A percentile compares a stretch with the other conserved stretches of the same genome.
These are phyloP conservation scores for Mycena capillaripes DNA, from an alignment of 768 basidiomycete species.

Conservation along the genomic window DNA sequence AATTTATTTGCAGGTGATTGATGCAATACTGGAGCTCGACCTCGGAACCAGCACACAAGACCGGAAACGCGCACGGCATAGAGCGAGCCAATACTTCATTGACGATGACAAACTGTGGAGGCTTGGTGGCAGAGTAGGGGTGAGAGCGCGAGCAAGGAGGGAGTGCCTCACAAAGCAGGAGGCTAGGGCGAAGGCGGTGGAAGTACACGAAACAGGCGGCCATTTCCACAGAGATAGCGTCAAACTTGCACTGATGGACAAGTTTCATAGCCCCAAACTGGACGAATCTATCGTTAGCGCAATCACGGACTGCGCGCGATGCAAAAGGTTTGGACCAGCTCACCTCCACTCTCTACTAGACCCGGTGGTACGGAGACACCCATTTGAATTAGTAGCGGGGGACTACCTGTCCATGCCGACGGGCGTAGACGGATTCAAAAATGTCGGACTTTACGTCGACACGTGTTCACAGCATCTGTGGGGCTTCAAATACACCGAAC, in stretches of 20 bases:
- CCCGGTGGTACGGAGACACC: not conserved
- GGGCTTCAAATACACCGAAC: constrained; percentile 34
- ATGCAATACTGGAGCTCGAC: constrained; percentile 16
- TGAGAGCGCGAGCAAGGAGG: constrained; percentile 8
- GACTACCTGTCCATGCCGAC: constrained; percentile 38
- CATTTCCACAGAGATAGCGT: not conserved
- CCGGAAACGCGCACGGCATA: constrained; percentile 11
- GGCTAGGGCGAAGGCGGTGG: constrained; percentile 11
- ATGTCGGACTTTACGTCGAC: constrained; percentile 38
- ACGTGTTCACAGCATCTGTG: constrained; percentile 33
- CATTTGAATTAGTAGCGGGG: constrained; percentile 2
- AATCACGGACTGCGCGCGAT: constrained; percentile 38
- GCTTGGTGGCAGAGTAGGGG: not conserved
- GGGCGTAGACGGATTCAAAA: constrained; percentile 38
- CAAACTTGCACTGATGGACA: not conserved
- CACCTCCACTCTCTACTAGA: constrained; percentile 40
- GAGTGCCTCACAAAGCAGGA: constrained; percentile 17
- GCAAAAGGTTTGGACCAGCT: constrained; percentile 42
- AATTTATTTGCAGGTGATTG: constrained; percentile 16
- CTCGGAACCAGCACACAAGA: constrained; percentile 30
- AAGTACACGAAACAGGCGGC: not conserved
- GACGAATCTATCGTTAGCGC: not conserved
- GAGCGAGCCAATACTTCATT: constrained; percentile 20
- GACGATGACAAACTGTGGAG: constrained; percentile 29
- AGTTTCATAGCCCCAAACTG: not conserved